Evolutionary conservation across 495 filamentous ascomycete species (phyloP).

Genomic region (Hyaloscypha bicolor): DNA sequence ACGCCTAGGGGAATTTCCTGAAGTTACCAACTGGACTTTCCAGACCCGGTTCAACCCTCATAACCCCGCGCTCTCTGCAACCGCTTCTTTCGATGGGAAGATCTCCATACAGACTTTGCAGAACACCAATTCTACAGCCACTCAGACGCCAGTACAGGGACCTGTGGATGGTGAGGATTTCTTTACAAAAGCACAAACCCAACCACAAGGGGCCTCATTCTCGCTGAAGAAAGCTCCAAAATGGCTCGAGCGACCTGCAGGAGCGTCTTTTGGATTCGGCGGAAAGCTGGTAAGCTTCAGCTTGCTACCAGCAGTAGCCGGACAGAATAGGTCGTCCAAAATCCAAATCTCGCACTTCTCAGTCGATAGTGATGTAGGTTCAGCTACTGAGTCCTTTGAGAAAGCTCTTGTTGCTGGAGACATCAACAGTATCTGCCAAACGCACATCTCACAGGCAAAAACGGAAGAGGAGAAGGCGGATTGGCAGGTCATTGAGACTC

Average conservation of each 20-base stretch:
- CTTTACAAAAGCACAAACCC: constrained; percentile 89
- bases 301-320: constrained; percentile 54
- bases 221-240: constrained; percentile 82
- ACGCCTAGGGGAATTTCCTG: constrained; percentile 87
- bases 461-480: constrained; percentile 92
- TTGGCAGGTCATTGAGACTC: constrained; percentile 91
- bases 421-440: constrained; percentile 76
- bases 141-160: constrained; percentile 54
- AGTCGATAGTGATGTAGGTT: constrained; percentile 82
- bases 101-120: constrained; percentile 92
- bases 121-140: constrained; percentile 73
- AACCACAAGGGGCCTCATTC: constrained; percentile 87
- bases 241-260: constrained; percentile 85
- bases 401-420: constrained; percentile 77
- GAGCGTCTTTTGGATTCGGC: constrained; percentile 93
- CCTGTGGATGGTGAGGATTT: constrained; percentile 91
- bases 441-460: constrained; percentile 69
- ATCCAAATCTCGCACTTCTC: constrained; percentile 84
- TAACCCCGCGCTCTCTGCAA: constrained; percentile 88
- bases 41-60: constrained; percentile 92
- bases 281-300: constrained; percentile 86
- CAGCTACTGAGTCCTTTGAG: constrained; percentile 85
- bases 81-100: constrained; percentile 95
- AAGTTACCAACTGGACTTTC: constrained; percentile 99
- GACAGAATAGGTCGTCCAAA: constrained; percentile 67